Percentiles rank a stretch among this genome's conserved stretches.
These are phyloP conservation scores for Wickerhamiella slavikovae DNA, from an alignment of 805 yeast genomes.

Conservation along the genomic window DNA sequence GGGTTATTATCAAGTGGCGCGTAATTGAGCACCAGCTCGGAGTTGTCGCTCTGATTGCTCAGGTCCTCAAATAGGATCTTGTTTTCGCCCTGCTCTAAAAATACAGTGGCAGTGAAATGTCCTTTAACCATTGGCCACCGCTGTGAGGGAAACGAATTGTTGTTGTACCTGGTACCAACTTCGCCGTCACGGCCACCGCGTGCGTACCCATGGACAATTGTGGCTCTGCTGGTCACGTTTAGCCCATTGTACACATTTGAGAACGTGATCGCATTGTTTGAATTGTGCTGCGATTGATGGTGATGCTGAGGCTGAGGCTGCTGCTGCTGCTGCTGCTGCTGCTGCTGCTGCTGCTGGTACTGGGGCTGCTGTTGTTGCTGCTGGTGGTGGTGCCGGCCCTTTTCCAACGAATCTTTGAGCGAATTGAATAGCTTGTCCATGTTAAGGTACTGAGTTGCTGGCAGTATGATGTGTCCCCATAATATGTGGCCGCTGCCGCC, in stretches of 20 bases:
- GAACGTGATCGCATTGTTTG: slow-evolving; percentile 11
- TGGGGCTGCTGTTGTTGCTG: no score
- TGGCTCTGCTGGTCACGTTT: slow-evolving; percentile 14
- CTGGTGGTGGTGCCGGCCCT: no score
- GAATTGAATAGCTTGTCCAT: no score
- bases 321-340: no score
- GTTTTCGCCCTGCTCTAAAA: slow-evolving; percentile 53
- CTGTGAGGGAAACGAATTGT: slow-evolving; percentile 39
- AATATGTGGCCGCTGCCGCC: no score
- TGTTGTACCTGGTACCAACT: slow-evolving; percentile 24
- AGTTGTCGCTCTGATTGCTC: slow-evolving; percentile 1
- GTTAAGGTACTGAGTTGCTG: no score
- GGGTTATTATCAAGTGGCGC: slow-evolving; percentile 41
- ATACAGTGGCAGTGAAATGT: slow-evolving; percentile 55
- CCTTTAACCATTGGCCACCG: slow-evolving; percentile 48
- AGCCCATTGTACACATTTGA: slow-evolving; percentile 14
- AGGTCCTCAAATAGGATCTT: slow-evolving; percentile 26
- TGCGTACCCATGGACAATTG: slow-evolving; percentile 19
- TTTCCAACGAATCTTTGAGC: no score
- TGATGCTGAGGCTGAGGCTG: no score
- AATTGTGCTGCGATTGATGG: slow-evolving; percentile 1
- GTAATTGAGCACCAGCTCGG: slow-evolving; percentile 25
- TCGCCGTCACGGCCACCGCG: slow-evolving; percentile 18
- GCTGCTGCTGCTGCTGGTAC: no score
- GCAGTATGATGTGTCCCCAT: no score